Evolutionary conservation across 1,139 yeast genomes (phyloP), one percentile per base, ranked within the genome.

Genomic region (Pichiaceae sp.): DNA sequence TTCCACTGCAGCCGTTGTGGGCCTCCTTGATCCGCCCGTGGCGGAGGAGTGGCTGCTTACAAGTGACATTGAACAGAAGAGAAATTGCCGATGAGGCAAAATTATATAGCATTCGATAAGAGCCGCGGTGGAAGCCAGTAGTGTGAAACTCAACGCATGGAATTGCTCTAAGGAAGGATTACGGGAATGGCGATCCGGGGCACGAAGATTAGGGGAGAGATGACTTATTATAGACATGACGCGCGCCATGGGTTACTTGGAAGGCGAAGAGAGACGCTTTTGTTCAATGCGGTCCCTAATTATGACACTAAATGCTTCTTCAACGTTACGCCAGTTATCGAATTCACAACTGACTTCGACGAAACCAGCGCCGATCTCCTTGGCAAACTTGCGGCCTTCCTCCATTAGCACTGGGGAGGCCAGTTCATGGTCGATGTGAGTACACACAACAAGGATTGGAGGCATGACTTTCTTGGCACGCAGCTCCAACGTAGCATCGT

Each of bases 361-460:
- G 56, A 78, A 82, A 1, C 84, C 78, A 48, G 81, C 70, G 2
- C 68, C 65, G 89, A 89, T 80, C 20, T 60, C 51, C 26, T 59
- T 52, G 0, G 86, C 84, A 37, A 79, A 54, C 27, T 64, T 53
- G 40, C 61, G 63, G 0, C 91, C 93, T 38, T 66, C 60, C 30
- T 71, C 71, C 6, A 81, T 60, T 33, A 80, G 53, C 11, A 64
- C 51, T 0, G 84, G 84, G 20, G 84, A 74, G 0, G 78, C 73
- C 32, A 77, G 57, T 9, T 63, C 69, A 50, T 72, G 77, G 26
- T 68, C 61, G 0, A 63, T 52, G 49, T 80, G 80, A 0, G 89
- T 79, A 46, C 84, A 79, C 2, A 78, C 66, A 3, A 82, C 63
- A 56, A 82, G 62, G 8, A 79, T 70, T 0, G 89, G 87, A 1